Base-by-base conservation (phyloP, 768 basidiomycete species). In the Coprinopsis sp. region DNA sequence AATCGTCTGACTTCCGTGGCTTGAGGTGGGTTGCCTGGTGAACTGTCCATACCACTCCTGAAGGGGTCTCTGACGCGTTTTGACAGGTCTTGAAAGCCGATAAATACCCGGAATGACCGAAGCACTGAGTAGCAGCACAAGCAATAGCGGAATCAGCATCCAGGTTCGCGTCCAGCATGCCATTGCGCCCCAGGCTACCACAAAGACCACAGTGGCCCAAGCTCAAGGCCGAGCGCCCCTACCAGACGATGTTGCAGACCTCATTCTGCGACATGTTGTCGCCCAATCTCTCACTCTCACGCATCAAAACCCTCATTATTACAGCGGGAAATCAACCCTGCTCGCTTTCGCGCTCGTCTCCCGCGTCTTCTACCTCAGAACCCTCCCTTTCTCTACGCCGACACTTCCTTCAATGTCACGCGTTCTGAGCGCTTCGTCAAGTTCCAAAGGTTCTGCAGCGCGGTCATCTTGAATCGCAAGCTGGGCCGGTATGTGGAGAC, bases 201-300 rank as follows among this genome's bases (percentile, higher is more conserved):
- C n/a, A n/a, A n/a, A n/a, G n/a, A n/a, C n/a, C n/a, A n/a, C n/a
- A n/a, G n/a, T n/a, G n/a, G n/a, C n/a, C n/a, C n/a, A n/a, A n/a
- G n/a, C n/a, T n/a, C 34, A 7, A 18, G 8, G 14, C 34, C 34
- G 8, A n/a, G 30, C n/a, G 30, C 10, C 16, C 7, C 13, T 39
- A 22, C 38, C 38, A 21, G 38, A 39, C 10, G 27, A 42, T 7
- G n/a, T 42, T 4, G 11, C 30, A 5, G 40, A 42, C 30, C 27
- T 42, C 25, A 42, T 42, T 19, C 40, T 42, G 27, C 11, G 18
- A 24, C 40, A 42, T 28, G 40, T 42, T 14, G 14, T 16, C 27
- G 6, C 6, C 8, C 40, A 42, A 29, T 7, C 6, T n/a, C 6
- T 4, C 8, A 5, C 13, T 5, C 37, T 22, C 11, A 5, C 5